phyloP scores from a whole-genome alignment of 2,329 filamentous ascomycete genomes.

The Golovinomyces cichoracearum region DNA sequence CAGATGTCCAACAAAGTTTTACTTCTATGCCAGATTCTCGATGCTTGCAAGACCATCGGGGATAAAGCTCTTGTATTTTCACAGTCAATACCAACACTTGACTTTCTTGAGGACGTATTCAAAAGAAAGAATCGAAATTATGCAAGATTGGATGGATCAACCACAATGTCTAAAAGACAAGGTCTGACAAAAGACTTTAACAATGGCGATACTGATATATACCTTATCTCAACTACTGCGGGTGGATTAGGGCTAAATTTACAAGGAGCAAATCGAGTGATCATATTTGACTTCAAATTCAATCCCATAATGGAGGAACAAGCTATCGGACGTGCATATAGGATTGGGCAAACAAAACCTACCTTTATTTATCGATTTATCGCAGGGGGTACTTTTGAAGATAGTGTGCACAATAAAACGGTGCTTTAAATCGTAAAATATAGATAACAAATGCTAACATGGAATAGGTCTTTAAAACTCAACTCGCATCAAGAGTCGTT shows the following conservation, averaged over 20 bases:
- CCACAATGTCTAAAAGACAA: conserved; percentile 31
- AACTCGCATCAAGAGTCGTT: conserved; percentile 53
- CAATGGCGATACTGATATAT: conserved; percentile 26
- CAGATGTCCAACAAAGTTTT: conserved; percentile 40
- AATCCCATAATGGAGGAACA: conserved; percentile 67
- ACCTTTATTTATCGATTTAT: conserved; percentile 71
- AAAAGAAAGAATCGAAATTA: conserved; percentile 22
- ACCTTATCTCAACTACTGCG: conserved; percentile 60
- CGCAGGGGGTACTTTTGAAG: conserved; percentile 55
- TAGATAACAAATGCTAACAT: neutral
- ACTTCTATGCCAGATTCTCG: conserved; percentile 42
- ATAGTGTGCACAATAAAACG: conserved; percentile 42
- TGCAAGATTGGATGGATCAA: conserved; percentile 41
- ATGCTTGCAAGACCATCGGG: conserved; percentile 29
- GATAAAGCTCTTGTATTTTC: conserved; percentile 70
- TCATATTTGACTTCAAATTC: conserved; percentile 64
- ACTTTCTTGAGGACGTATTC: conserved; percentile 39
- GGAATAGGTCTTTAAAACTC: conserved; percentile 44
- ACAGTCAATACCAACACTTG: conserved; percentile 40
- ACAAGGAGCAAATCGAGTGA: conserved; percentile 55
- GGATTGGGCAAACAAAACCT: conserved; percentile 53
- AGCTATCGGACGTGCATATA: conserved; percentile 64
- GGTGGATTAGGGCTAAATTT: conserved; percentile 70
- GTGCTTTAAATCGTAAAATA: neutral
- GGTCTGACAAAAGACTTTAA: conserved; percentile 44